phyloP scores from a whole-genome alignment of 2,329 filamentous ascomycete genomes.

The Fusarium virguliforme region DNA sequence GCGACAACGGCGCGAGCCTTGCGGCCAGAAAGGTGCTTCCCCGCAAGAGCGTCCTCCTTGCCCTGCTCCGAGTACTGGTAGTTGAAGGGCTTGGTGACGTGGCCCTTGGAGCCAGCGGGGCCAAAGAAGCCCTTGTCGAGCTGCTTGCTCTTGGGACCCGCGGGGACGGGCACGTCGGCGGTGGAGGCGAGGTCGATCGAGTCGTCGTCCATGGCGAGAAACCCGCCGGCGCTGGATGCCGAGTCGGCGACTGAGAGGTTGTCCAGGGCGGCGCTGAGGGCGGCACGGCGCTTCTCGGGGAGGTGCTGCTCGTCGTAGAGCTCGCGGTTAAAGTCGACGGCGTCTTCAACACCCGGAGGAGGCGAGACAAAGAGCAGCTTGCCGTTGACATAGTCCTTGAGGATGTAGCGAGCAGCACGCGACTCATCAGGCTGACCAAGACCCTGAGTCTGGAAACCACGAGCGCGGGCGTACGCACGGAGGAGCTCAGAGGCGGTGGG shows the following conservation, averaged over 20 bases:
- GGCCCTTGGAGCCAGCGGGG: constrained; percentile 73
- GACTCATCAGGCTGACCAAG: constrained; percentile 94
- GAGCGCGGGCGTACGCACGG: constrained; percentile 86
- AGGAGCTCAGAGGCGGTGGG: constrained; percentile 90
- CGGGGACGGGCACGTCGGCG: constrained; percentile 68
- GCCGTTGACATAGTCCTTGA: constrained; percentile 98
- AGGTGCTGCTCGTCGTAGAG: constrained; percentile 89
- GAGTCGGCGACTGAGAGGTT: constrained; percentile 60
- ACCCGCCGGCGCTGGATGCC: constrained; percentile 42
- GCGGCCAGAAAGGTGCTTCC: constrained; percentile 83
- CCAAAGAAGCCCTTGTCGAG: constrained; percentile 95
- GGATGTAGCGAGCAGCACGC: constrained; percentile 86
- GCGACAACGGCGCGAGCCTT: constrained; percentile 88
- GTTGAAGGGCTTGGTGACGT: constrained; percentile 86
- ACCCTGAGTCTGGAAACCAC: constrained; percentile 92
- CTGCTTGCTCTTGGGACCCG: constrained; percentile 81
- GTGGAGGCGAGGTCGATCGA: constrained; percentile 54
- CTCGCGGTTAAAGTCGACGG: constrained; percentile 86
- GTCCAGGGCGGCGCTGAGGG: constrained; percentile 69
- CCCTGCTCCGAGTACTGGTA: constrained; percentile 92
- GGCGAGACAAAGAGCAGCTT: constrained; percentile 95
- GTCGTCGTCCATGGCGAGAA: constrained; percentile 53
- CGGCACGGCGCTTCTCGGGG: constrained; percentile 83
- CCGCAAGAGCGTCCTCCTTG: constrained; percentile 54
- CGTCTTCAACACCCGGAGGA: constrained; percentile 81